Conservation (phyloP, 2,329 filamentous ascomycete genomes). For the Colletotrichum paranaense region DNA sequence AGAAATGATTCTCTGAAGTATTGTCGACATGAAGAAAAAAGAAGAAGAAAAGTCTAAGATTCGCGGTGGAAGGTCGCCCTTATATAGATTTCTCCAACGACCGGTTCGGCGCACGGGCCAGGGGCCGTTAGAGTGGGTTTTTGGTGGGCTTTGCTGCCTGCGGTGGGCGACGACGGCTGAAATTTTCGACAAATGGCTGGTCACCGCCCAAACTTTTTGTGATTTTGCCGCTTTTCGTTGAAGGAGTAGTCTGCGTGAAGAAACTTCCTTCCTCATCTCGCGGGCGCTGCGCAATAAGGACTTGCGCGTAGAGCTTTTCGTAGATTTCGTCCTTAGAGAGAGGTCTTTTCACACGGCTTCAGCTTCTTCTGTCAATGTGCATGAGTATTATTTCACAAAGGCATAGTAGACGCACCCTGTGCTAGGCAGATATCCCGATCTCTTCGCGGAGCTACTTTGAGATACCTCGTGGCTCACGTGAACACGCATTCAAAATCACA, state of each 20-base stretch:
- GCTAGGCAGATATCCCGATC: not conserved
- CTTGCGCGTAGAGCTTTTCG: too few relatives aligned
- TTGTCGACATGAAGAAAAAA: conserved; percentile 71
- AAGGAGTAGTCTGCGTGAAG: not conserved
- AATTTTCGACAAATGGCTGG: conserved; percentile 23
- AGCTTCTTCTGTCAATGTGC: not conserved
- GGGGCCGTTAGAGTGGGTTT: not conserved
- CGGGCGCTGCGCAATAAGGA: not conserved
- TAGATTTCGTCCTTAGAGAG: not conserved
- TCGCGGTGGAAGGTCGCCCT: conserved; percentile 39
- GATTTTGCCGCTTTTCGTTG: conserved; percentile 20
- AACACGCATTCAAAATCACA: not conserved
- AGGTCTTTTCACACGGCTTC: too few relatives aligned
- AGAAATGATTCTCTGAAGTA: conserved; percentile 93
- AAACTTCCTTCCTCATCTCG: conserved; percentile 3
- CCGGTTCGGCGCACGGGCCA: conserved; percentile 10
- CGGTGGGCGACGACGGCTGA: conserved; percentile 13
- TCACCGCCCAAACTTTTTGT: not conserved
- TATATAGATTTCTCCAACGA: conserved; percentile 52
- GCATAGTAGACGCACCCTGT: not conserved
- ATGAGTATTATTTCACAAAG: too few relatives aligned
- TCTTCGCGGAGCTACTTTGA: not conserved
- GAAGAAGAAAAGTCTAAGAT: conserved; percentile 52
- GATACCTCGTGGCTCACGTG: not conserved
- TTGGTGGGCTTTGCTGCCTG: conserved; percentile 4